Evolutionary conservation across 106 monocot species (phyloP), one percentile per base, ranked within the genome.

Genomic region (Agapanthus africanus): DNA sequence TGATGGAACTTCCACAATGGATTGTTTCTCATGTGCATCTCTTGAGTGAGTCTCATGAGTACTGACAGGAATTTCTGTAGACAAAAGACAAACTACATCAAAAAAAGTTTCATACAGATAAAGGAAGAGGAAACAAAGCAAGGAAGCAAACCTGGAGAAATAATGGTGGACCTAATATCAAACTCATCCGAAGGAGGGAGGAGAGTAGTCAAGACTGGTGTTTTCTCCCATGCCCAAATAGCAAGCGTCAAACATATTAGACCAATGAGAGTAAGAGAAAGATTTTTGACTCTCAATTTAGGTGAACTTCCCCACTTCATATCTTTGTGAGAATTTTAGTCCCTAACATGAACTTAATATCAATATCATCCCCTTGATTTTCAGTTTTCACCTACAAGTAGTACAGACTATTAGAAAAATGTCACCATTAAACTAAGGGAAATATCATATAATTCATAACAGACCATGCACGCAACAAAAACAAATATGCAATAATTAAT

Each of bases 191-290:
- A 64, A 26, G 77, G 62, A 38, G 68, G 70, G n/a, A 71, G 49
- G 26, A 86, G 65, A 72, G 75, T 69, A 15, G 46, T 63, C 22
- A 77, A 27, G 6, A 77, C 56, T 23, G 88, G 79, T 31, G 79
- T 78, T 69, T 73, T 84, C 67, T 88, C 83, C 88, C 88, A 88
- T 79, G 68, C 71, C 81, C 75, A 86, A 18, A 88, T 32, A 67
- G 79, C 59, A 71, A 95, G 47, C 25, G 78, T 76, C 37, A 79
- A 61, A 67, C 81, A 83, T 39, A 85, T 47, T 19, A 95, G 63
- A 61, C 71, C 71, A 70, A 79, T 70, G 2, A 95, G 27, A 21
- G 63, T 33, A 31, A 91, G 61, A 41, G 79, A 80, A 14, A 91
- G 50, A 34, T 79, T 85, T 42, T 60, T 79, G 14, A 74, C 67